Percentiles rank a stretch among this genome's conserved stretches.
These are phyloP conservation scores for Puccinia horiana DNA, from an alignment of 1,284 basidiomycete genomes.

Conservation along the genomic window DNA sequence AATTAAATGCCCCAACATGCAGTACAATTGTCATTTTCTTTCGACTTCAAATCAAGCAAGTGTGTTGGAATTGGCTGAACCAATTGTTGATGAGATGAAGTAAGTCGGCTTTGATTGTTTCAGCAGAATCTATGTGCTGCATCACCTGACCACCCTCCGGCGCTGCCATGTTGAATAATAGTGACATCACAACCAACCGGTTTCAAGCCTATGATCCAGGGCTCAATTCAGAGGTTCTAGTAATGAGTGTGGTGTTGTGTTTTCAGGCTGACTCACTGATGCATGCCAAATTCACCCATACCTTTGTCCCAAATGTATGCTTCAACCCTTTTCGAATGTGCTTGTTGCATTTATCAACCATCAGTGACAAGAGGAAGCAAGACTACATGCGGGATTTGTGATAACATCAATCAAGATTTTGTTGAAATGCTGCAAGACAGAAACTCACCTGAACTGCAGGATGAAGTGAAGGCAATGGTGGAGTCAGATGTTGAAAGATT, in stretches of 20 bases:
- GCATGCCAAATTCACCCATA: not conserved
- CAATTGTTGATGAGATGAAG: constrained; percentile 1
- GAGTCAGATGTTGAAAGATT: not conserved
- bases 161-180: too few relatives aligned
- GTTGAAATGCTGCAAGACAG: not conserved
- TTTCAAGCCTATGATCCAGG: not conserved
- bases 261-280: not conserved
- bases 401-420: not conserved
- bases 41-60: not conserved
- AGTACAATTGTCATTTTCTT: constrained; percentile 59
- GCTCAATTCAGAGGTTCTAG: not conserved
- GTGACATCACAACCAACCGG: not conserved
- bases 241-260: not conserved
- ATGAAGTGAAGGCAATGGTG: not conserved
- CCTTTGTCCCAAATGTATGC: not conserved
- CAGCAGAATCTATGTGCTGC: not conserved
- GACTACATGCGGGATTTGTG: not conserved
- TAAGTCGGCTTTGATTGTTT: not conserved
- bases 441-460: not conserved
- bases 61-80: not conserved
- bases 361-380: not conserved
- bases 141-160: too few relatives aligned
- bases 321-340: not conserved
- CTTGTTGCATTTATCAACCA: not conserved
- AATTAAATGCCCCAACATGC: constrained; percentile 52